Base-by-base conservation (phyloP, 2,329 filamentous ascomycete genomes). In the Phaeosphaeriaceae sp. region DNA sequence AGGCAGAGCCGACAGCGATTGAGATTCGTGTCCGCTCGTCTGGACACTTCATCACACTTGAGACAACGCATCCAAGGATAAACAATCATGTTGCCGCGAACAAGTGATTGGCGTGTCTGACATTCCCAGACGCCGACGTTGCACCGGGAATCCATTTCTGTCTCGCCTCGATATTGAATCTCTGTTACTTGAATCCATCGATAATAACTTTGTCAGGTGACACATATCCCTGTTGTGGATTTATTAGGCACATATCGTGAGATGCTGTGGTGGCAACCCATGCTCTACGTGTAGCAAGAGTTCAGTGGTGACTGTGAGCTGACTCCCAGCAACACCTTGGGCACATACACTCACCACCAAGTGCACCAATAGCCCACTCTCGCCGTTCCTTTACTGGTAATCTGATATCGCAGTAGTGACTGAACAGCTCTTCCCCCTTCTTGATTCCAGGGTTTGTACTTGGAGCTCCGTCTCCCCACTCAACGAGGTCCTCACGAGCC, bases 281-380 rank as follows among this genome's bases (percentile, higher is more conserved):
- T 31, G 15, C 24, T 31, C 13, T 25, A 24, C 24, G 15, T 25
- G 24, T 9, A 5, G 7, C 13, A 11, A 22, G 21, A 20, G 5
- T 22, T 45, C 42, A 45, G n/a, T 10, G 41, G 6, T 20, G 19
- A 20, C 1, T 3, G 7, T 45, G 19, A 11, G 20, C 42, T 22
- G 21, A 86, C 76, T 97, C 94, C 72, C 86, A 88, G 22, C 89
- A 80, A 78, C 95, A 99, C 63, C 95, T 86, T 58, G 85, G 81
- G 79, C 95, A 99, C 84, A 91, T 89, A 79, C 95, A 99, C 78
- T 87, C 88, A 0, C 95, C 95, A 0, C 95, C 95, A 52, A 99
- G 81, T 58, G 92, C 93, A 5, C 94, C 95, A 48, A 84, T 82
- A 4, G 93, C 92, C 93, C 94, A 97, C 70, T 96, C 93, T 61